Conservation (phyloP, 495 filamentous ascomycete species). For the Pseudomonodictys pantanalensis region DNA sequence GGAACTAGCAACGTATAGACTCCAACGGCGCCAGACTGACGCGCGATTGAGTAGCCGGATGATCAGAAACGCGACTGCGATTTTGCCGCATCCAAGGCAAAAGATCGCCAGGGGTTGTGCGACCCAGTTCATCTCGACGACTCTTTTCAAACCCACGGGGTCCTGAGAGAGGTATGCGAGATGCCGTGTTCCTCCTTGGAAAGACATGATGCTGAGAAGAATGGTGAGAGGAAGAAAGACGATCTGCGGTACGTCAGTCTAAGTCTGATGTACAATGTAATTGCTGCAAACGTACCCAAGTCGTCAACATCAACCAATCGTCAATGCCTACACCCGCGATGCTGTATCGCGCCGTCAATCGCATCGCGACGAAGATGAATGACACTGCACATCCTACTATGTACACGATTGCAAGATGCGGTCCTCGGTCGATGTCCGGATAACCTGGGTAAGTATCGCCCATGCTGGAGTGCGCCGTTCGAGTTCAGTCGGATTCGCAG, state of each 20-base stretch:
- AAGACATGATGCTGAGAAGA: slow-evolving; percentile 8
- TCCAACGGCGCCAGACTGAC: slow-evolving; percentile 17
- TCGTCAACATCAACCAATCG: slow-evolving; percentile 21
- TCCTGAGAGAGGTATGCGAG: slow-evolving; percentile 8
- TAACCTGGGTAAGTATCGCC: no score
- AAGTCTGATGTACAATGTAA: not conserved
- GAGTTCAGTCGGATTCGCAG: no score
- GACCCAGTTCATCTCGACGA: slow-evolving; percentile 22
- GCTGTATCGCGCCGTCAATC: slow-evolving; percentile 16
- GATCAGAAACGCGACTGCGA: slow-evolving; percentile 21
- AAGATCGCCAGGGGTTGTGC: slow-evolving; percentile 20
- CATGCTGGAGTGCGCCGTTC: no score
- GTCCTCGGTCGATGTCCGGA: slow-evolving; percentile 16
- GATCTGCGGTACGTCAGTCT: not conserved
- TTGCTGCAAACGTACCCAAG: slow-evolving; percentile 14
- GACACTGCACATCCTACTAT: slow-evolving; percentile 21
- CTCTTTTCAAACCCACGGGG: not conserved
- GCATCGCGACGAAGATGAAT: slow-evolving; percentile 18
- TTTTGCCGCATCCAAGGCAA: slow-evolving; percentile 15
- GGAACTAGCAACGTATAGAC: slow-evolving; percentile 3
- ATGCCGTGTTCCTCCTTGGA: slow-evolving; percentile 19
- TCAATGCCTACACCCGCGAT: slow-evolving; percentile 23
- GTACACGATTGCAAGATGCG: slow-evolving; percentile 12
- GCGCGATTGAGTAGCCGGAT: slow-evolving; percentile 16
- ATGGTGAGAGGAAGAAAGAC: slow-evolving; percentile 17